Conservation (phyloP, 2,329 filamentous ascomycete species). For the Lasiodiplodia theobromae region DNA sequence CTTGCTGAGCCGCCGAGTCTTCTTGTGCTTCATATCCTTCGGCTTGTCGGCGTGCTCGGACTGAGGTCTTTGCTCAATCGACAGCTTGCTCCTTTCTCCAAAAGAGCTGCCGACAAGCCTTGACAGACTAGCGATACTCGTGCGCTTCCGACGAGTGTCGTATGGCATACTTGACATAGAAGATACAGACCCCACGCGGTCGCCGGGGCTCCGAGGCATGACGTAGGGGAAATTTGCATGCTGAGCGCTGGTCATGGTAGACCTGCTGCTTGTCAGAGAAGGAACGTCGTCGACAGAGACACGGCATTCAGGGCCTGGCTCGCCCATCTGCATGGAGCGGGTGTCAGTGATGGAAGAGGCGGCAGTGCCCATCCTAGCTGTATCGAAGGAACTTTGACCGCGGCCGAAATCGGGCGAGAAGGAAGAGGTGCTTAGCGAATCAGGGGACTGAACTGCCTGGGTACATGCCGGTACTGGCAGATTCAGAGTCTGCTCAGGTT, state of each 20-base stretch:
- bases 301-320: constrained; percentile 74
- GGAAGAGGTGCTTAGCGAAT: constrained; percentile 64
- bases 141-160: constrained; percentile 71
- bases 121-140: constrained; percentile 78
- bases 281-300: constrained; percentile 77
- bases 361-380: constrained; percentile 75
- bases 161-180: constrained; percentile 48
- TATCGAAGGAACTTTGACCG: constrained; percentile 69
- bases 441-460: constrained; percentile 68
- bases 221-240: constrained; percentile 54
- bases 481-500: constrained; percentile 46
- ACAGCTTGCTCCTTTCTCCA: constrained; percentile 77
- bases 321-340: constrained; percentile 74
- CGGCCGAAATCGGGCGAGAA: constrained; percentile 69
- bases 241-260: constrained; percentile 75
- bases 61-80: constrained; percentile 65
- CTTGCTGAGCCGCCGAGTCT: constrained; percentile 73
- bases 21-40: constrained; percentile 70
- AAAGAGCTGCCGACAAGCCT: constrained; percentile 70
- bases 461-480: constrained; percentile 48
- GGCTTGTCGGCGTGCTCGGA: constrained; percentile 62
- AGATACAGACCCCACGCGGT: constrained; percentile 50
- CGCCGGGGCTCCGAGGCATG: constrained; percentile 51
- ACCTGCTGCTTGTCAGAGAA: constrained; percentile 77
- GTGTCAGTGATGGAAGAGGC: constrained; percentile 77